Percentiles rank a stretch among this genome's conserved stretches.
Evolutionary conservation across 2,329 filamentous ascomycete genomes (phyloP).

Genomic region (Cordyceps fumosorosea): DNA sequence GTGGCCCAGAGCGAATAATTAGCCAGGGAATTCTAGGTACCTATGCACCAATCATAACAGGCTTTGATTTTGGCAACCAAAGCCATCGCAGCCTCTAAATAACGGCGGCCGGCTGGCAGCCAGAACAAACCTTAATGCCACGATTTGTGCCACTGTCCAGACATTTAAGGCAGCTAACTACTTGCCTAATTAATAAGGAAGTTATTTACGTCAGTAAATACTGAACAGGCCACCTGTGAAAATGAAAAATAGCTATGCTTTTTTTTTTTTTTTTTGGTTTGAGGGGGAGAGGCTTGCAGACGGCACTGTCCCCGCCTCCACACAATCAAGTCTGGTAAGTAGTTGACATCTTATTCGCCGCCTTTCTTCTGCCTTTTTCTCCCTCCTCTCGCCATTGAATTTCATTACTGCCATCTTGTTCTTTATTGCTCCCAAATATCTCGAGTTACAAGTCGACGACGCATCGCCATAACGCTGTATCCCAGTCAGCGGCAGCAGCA

Average conservation of each 20-base stretch:
- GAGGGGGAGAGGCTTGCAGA: background rate
- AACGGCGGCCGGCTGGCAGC: background rate
- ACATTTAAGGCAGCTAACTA: background rate
- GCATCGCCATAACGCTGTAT: background rate
- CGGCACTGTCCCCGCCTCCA: conserved; percentile 1
- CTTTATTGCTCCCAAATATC: background rate
- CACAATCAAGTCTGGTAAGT: background rate
- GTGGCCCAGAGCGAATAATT: too few species aligned
- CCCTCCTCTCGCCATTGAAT: background rate
- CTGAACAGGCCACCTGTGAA: too few species aligned
- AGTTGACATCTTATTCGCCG: background rate
- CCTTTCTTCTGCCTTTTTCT: background rate
- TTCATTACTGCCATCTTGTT: background rate
- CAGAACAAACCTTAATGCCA: background rate
- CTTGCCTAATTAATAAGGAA: background rate
- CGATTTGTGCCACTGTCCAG: background rate
- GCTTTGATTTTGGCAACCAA: too few species aligned
- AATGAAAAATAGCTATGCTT: too few species aligned
- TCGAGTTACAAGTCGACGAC: background rate
- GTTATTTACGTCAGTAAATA: background rate
- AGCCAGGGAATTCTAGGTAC: too few species aligned
- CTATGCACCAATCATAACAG: too few species aligned
- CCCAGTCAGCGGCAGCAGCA: background rate
- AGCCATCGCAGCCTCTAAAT: background rate
- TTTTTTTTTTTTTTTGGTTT: background rate